Evolutionary conservation across 371 early-diverging fungal genomes (phyloP), one percentile per base, ranked within the genome.

Genomic region (Blakeslea trispora): DNA sequence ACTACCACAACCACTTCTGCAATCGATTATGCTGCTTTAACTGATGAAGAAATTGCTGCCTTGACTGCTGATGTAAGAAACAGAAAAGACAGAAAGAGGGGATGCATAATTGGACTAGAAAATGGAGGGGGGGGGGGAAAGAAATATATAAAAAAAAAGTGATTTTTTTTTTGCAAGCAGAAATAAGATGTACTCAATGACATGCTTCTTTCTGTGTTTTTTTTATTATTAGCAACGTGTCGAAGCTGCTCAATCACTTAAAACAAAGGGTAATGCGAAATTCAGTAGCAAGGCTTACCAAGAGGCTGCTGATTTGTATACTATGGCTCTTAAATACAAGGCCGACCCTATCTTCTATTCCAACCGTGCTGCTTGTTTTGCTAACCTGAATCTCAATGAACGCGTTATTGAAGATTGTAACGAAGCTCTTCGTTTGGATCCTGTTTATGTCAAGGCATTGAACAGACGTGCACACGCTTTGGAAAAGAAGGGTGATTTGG

Each of bases 361-460:
- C 60, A 98, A 98, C 83, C 89, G 98, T 43, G 97, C 97, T 13
- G 98, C 95, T 13, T 95, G 94, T 72, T 90, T 87, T 62, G 84
- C 88, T 5, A 85, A 89, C 54, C 68, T 87, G 45, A 86, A 85
- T 34, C 64, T 88, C 53, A 81, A 87, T 55, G 87, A 85, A 14
- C 78, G 85, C 42, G 93, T 90, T 31, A 85, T 90, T 61, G 82
- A 81, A 39, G 90, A 89, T 66, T 84, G 88, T 65, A 81, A 75
- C 37, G 68, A 66, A 55, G 94, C 94, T 3, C 72, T 95, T 19
- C 77, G 83, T 53, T 75, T 86, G 23, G 90, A 91, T 55, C 87
- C 91, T 17, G 78, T 79, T 14, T 94, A 90, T 55, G 83, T 88
- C 60, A 91, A 92, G 77, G 94, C 92, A 4, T 75, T 92, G 59